A percentile compares a stretch with the other conserved stretches of the same genome.
These are phyloP conservation scores for Amanita phalloides DNA, from an alignment of 768 basidiomycete genomes.

Conservation along the genomic window DNA sequence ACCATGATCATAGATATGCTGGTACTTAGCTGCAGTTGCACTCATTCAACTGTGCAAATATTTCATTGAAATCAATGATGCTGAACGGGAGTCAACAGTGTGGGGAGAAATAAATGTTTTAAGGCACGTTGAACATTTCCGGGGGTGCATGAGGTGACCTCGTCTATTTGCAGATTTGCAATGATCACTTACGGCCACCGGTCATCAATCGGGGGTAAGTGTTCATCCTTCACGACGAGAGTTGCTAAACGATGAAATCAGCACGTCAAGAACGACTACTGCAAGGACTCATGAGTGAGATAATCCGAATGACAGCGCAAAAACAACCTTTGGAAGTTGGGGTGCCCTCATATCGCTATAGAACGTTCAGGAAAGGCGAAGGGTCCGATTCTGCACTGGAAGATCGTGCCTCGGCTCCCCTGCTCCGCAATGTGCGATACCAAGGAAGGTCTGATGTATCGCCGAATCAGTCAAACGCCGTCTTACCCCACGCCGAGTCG, in stretches of 20 bases:
- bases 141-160: conserved; percentile 1
- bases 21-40: conserved; percentile 85
- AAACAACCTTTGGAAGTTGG: conserved; percentile 73
- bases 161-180: conserved; percentile 43
- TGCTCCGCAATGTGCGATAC: conserved; percentile 26
- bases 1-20: conserved; percentile 53
- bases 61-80: conserved; percentile 74
- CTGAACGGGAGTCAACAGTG: conserved; percentile 59
- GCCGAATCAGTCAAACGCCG: background rate
- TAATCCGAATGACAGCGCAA: conserved; percentile 73
- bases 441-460: conserved; percentile 11
- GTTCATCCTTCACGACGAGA: background rate
- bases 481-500: background rate
- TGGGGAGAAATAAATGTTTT: conserved; percentile 87
- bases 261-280: conserved; percentile 77
- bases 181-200: conserved; percentile 74
- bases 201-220: conserved; percentile 77
- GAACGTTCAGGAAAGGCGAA: conserved; percentile 45
- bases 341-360: conserved; percentile 68
- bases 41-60: conserved; percentile 82
- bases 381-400: conserved; percentile 19
- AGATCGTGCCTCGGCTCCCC: conserved; percentile 19
- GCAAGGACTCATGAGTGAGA: conserved; percentile 78
- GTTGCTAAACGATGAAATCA: conserved; percentile 16
- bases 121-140: conserved; percentile 31